Base-by-base conservation (phyloP, 805 yeast genomes). In the Blastobotrys peoriensis region DNA sequence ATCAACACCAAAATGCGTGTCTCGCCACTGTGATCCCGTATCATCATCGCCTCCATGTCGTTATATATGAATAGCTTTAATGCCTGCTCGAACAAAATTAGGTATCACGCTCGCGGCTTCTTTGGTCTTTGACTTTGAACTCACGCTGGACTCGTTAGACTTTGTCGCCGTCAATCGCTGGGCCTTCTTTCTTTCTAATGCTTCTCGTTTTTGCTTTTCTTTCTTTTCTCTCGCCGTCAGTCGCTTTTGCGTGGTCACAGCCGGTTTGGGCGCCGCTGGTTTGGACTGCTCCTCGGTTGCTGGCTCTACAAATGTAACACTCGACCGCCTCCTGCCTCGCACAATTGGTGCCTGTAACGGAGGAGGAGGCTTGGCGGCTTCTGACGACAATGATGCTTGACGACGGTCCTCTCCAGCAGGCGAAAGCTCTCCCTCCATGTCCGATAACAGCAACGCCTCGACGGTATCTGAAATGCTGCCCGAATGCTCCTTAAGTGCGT, bases 391-490 rank as follows among this genome's bases (percentile, higher is more conserved):
- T 13, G 30, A 25, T 25, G 13, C 30, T 25, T 13, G 30, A 25
- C 30, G 30, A 25, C 30, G 30, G 10, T 25, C 10, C 13, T 8
- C 8, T 25, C 30, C 30, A 8, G 30, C 13, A 25, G 30, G 10
- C 13, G 30, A 25, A 8, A 25, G 13, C 13, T 18, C 9, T 18
- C 30, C 48, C 3, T 41, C 39, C 10, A 36, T 40, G 13, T 50
- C 51, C 5, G 39, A 48, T 50, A 56, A 39, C 19, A 62, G 34
- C 6, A 62, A 46, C 20, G 50, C 58, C 45, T 62, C 66, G 9
- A 62, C 59, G 1, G 58, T 58, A 2, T 45, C 44, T n/a, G 49
- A 55, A 8, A 61, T 62, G 17, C 52, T 50, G 19, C 57, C 59
- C 19, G 51, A 43, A 38, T 59, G 56, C 36, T 46, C 47, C 3